Base-by-base conservation (phyloP, 2,329 filamentous ascomycete genomes). In the Talaromyces albobiverticillius region DNA sequence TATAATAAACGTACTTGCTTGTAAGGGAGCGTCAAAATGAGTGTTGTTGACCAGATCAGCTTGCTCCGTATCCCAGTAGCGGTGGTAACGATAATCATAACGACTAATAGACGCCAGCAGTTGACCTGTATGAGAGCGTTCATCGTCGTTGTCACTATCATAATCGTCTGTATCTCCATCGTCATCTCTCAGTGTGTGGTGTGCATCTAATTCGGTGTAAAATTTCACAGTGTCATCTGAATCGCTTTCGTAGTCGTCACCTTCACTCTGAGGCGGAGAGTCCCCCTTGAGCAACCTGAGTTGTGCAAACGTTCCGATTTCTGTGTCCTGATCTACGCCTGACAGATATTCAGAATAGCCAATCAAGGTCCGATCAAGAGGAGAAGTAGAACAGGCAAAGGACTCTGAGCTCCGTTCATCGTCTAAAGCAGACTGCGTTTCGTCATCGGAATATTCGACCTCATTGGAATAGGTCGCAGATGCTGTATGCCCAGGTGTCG, bases 151-250 rank as follows among this genome's bases (percentile, higher is more conserved):
- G 34, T 70, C 62, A 16, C 29, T 51, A 16, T 55, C 42, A 29
- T 42, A 45, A 38, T 57, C 54, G 13, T 58, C 52, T 11, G 60
- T 59, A 20, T 61, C 60, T 29, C 58, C 59, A 46, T 61, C 59
- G 23, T 62, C 63, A 22, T 65, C 60, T 18, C 11, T 26, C 13
- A 42, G 22, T 50, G n/a, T 31, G 43, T 40, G 3, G 7, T 22
- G 42, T 2, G 36, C 23, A n/a, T 53, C 29, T 13, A 49, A 9
- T 26, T 64, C 66, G 0, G 62, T 61, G 51, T 71, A 71, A 18
- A 71, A 71, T 29, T 60, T 64, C 20, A 65, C 58, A n/a, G 66
- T 63, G 36, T 71, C 66, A 40, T 69, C 65, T 6, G 64, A 56
- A 16, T 71, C 67, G 23, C 66, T 61, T 26, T 67, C 65, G 13